phyloP scores from a whole-genome alignment of 2,329 filamentous ascomycete genomes.

The Ophiognomonia clavigignenti-juglandacearum region DNA sequence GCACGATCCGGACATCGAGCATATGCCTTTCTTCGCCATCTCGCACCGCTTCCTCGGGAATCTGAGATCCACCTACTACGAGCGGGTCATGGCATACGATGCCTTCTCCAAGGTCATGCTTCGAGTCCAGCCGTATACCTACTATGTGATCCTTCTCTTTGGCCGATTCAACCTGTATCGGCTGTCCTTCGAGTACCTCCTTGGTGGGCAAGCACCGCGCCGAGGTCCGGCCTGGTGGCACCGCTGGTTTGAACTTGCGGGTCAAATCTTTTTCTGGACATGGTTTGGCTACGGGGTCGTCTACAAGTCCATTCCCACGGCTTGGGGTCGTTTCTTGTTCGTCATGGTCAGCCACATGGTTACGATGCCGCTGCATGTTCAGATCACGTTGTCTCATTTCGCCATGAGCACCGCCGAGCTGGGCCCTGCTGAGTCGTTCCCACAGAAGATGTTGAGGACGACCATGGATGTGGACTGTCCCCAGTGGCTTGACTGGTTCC shows the following conservation, averaged over 20 bases:
- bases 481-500: slow-evolving; percentile 82
- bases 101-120: slow-evolving; percentile 65
- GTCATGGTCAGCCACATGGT: slow-evolving; percentile 76
- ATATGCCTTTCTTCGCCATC: slow-evolving; percentile 84
- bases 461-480: slow-evolving; percentile 93
- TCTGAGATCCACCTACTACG: slow-evolving; percentile 77
- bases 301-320: slow-evolving; percentile 66
- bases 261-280: slow-evolving; percentile 76
- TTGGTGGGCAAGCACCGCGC: slow-evolving; percentile 64
- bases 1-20: slow-evolving; percentile 92
- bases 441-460: slow-evolving; percentile 85
- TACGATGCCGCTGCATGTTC: slow-evolving; percentile 77
- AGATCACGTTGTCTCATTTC: slow-evolving; percentile 90
- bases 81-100: slow-evolving; percentile 75
- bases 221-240: slow-evolving; percentile 81
- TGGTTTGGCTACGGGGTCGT: slow-evolving; percentile 83
- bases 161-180: slow-evolving; percentile 85
- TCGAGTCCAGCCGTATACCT: slow-evolving; percentile 73
- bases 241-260: slow-evolving; percentile 70
- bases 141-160: slow-evolving; percentile 75
- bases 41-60: slow-evolving; percentile 74
- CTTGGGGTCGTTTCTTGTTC: slow-evolving; percentile 65
- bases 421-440: slow-evolving; percentile 78
- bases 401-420: slow-evolving; percentile 89
- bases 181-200: slow-evolving; percentile 73